Percentiles rank a stretch among this genome's conserved stretches.
phyloP scores from a whole-genome alignment of 2,329 filamentous ascomycete species.

The Huntiella decipiens region DNA sequence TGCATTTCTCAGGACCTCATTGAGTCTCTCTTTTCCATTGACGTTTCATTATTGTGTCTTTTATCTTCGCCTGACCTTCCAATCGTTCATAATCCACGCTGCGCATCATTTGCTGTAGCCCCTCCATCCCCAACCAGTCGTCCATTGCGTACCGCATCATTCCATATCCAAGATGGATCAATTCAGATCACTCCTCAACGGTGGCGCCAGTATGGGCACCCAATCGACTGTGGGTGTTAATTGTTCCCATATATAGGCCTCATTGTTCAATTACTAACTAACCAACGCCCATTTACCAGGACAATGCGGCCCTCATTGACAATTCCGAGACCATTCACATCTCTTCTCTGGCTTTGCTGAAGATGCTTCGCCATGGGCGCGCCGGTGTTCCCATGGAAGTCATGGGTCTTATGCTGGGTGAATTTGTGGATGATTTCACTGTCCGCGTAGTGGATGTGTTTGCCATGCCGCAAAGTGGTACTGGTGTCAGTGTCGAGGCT shows the following conservation, averaged over 20 bases:
- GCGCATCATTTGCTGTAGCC: background rate
- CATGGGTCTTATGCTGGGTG: conserved; percentile 76
- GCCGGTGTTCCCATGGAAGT: conserved; percentile 99
- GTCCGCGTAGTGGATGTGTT: conserved; percentile 97
- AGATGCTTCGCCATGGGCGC: conserved; percentile 95
- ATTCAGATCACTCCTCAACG: conserved; percentile 9
- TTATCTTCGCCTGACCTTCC: background rate
- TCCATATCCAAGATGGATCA: conserved; percentile 7
- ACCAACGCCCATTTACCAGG: conserved; percentile 29
- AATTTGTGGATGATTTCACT: conserved; percentile 34
- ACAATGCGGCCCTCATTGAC: conserved; percentile 81
- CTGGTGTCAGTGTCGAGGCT: conserved; percentile 92
- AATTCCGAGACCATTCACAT: conserved; percentile 99
- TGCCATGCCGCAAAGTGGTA: conserved; percentile 97
- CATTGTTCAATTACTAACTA: background rate
- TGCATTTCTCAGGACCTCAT: too few relatives aligned
- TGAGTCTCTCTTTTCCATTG: background rate
- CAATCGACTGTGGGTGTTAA: conserved; percentile 8
- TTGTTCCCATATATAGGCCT: background rate
- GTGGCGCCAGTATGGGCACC: conserved; percentile 2
- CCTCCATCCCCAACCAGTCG: background rate
- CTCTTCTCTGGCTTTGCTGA: conserved; percentile 85
- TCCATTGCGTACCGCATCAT: background rate
- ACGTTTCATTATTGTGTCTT: background rate
- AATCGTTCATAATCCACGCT: background rate